Conservation (phyloP, 768 basidiomycete genomes). For the Leccinellum rugosiceps region DNA sequence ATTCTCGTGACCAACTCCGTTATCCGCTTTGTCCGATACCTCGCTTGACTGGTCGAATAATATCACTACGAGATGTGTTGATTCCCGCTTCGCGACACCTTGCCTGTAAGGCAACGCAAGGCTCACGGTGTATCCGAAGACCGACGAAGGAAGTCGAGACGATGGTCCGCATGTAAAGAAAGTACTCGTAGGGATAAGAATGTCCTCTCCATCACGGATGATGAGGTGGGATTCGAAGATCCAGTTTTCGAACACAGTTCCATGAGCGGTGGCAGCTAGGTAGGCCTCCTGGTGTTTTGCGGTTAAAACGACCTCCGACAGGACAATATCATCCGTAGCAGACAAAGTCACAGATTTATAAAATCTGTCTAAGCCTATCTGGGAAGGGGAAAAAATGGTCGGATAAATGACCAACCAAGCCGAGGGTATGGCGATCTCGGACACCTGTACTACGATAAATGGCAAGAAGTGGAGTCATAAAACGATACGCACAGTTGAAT, state of each 20-base stretch:
- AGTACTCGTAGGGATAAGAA: slow-evolving; percentile 27
- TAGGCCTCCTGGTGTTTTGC: slow-evolving; percentile 53
- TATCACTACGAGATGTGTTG: slow-evolving; percentile 54
- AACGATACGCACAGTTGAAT: slow-evolving; percentile 37
- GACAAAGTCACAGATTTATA: slow-evolving; percentile 19
- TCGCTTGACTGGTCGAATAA: slow-evolving; percentile 22
- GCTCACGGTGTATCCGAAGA: slow-evolving; percentile 46
- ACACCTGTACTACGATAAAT: slow-evolving; percentile 31
- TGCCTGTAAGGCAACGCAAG: slow-evolving; percentile 73
- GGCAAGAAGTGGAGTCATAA: not conserved
- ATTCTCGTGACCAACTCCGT: slow-evolving; percentile 31
- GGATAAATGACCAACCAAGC: slow-evolving; percentile 38
- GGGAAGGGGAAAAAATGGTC: slow-evolving; percentile 34
- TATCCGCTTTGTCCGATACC: slow-evolving; percentile 3
- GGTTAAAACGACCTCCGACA: slow-evolving; percentile 52
- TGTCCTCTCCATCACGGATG: slow-evolving; percentile 49
- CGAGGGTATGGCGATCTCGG: slow-evolving; percentile 36
- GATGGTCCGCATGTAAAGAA: slow-evolving; percentile 17
- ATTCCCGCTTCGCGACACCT: slow-evolving; percentile 48
- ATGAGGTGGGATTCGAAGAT: slow-evolving; percentile 42
- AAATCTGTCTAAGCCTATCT: not conserved
- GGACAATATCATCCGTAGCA: slow-evolving; percentile 28
- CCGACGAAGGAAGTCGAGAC: slow-evolving; percentile 8
- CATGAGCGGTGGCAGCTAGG: slow-evolving; percentile 34
- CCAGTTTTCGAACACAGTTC: slow-evolving; percentile 40